Base-by-base conservation (phyloP, 2,329 filamentous ascomycete species). In the Neodidymelliopsis sp. region DNA sequence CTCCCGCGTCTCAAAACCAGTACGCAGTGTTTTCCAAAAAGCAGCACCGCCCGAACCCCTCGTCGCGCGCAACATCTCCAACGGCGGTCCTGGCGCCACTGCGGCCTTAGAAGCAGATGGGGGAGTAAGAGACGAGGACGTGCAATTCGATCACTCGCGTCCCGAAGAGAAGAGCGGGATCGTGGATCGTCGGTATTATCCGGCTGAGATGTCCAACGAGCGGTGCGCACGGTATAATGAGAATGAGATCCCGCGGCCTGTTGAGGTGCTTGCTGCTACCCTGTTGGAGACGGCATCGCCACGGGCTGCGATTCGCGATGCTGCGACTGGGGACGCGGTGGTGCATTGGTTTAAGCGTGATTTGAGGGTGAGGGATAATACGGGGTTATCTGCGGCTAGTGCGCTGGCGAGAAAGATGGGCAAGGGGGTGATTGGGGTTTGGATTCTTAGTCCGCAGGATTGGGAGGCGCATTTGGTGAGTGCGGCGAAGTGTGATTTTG, bases 341-440 rank as follows among this genome's bases (percentile, higher is more conserved):
- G 83, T 96, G 0, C 90, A 96, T 73, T 96, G 91, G 91, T 96
- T 93, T 77, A 95, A 94, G 74, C 85, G 83, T 64, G 92, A 96
- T 69, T 74, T 96, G 39, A 82, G 91, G 2, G 79, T 82, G 2
- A 71, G 75, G 0, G 92, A 97, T 69, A 96, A 96, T 68, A 87
- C 82, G 7, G 83, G 83, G 0, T 72, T 96, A 18, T 80, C 82
- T 24, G 72, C 85, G 53, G 91, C 91, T 0, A 85, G 82, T 45
- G 75, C 84, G 48, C 79, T 81, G 37, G 90, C 91, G 1, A 85
- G 84, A 49, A 80, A 84, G 27, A 79, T 83, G n/a, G 81, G 82
- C 0, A 80, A 92, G 0, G 87, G 90, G 1, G 74, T 96, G 27
- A 82, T 96, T 27, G 84, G 84, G 45, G 72, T 96, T 35, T 96